Evolutionary conservation across 2,329 filamentous ascomycete species (phyloP), one percentile per base, ranked within the genome.

Genomic region (Phyllosticta citriasiana): DNA sequence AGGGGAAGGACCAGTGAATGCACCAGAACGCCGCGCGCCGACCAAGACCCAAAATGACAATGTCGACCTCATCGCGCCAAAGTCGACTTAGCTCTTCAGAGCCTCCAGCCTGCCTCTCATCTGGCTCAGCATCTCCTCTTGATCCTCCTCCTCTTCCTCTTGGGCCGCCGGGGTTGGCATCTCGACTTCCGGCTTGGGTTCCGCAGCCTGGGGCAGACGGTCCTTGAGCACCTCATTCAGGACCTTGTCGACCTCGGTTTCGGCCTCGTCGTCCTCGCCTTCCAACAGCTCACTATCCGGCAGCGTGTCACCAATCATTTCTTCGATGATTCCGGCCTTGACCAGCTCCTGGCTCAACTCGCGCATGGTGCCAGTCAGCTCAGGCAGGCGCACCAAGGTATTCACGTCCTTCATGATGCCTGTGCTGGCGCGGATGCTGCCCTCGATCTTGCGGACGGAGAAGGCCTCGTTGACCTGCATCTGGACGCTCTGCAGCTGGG

Each of bases 381-480:
- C 89, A 10, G 94, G 94, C 67, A 99, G 76, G 27, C 87, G 82
- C 57, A 97, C 85, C 26, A 97, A 80, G 16, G 82, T 83, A 74
- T 97, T 97, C 63, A 99, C 91, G 73, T 97, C 91, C 76, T 92
- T 93, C 94, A 99, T 97, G 67, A 99, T 92, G 53, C 89, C 88
- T 8, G 93, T 92, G 67, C 87, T 90, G 52, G 88, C 87, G 66
- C 85, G 84, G 70, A 99, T 91, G 69, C 88, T 91, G 54, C 92
- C 93, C 76, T 97, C 92, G 65, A 99, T 97, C 80, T 96, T 96
- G 67, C 91, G 87, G 68, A 97, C 87, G 1, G 91, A 89, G 74
- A 97, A 97, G 1, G 94, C 92, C 78, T 97, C 93, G 70, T 92
- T 91, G 70, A 99, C 93, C 77, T 97, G 94, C 91, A 97, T 96